These are phyloP conservation scores for Ogataea sp. DNA, from an alignment of 805 yeast species.

Conservation along the genomic window DNA sequence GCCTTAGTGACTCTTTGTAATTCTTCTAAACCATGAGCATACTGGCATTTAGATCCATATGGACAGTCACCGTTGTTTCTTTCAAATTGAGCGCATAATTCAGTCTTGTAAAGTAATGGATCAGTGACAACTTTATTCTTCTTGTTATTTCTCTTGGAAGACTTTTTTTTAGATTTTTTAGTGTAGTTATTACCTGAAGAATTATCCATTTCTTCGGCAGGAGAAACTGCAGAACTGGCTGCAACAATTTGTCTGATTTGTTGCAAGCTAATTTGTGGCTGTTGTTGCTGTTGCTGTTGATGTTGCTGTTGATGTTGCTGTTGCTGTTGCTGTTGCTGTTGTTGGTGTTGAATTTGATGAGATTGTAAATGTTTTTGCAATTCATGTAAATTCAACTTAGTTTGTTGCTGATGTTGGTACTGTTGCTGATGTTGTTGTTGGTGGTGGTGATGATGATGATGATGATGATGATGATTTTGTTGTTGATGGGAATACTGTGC, in stretches of 20 bases:
- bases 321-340: too few species aligned
- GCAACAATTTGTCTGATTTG: too few species aligned
- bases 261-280: slow-evolving; percentile 3
- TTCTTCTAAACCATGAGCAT: slow-evolving; percentile 84
- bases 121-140: slow-evolving; percentile 7
- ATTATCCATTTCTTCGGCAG: slow-evolving; percentile 1
- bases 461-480: not conserved
- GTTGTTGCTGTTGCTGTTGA: not conserved
- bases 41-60: slow-evolving; percentile 86
- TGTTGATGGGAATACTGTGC: slow-evolving; percentile 13
- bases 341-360: too few species aligned
- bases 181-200: not conserved
- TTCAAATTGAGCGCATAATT: slow-evolving; percentile 73
- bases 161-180: not conserved
- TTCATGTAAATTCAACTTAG: too few species aligned
- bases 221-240: too few species aligned
- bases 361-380: too few species aligned
- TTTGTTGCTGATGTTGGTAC: too few species aligned
- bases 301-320: too few species aligned
- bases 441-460: too few species aligned
- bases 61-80: slow-evolving; percentile 64
- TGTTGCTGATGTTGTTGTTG: too few species aligned
- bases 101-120: slow-evolving; percentile 80
- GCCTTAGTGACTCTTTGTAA: slow-evolving; percentile 65
- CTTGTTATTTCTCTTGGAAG: not conserved